Percentiles rank a stretch among this genome's conserved stretches.
These are phyloP conservation scores for Penicillium coprophilum DNA, from an alignment of 495 filamentous ascomycete genomes.

Conservation along the genomic window DNA sequence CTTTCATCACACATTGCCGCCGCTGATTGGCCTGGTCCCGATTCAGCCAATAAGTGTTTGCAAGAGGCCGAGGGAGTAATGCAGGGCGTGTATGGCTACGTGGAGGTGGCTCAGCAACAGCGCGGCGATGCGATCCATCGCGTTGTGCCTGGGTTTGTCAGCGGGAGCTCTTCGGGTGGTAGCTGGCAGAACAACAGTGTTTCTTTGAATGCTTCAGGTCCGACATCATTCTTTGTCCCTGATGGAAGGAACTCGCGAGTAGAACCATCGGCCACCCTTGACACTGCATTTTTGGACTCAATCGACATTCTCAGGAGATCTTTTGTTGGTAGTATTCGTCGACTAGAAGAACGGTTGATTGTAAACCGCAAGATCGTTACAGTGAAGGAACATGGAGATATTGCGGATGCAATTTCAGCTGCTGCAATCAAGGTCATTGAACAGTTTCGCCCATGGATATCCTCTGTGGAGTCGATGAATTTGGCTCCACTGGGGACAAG, in stretches of 20 bases:
- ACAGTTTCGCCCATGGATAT: conserved; percentile 82
- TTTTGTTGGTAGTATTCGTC: conserved; percentile 76
- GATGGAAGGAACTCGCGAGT: conserved; percentile 65
- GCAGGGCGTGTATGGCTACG: conserved; percentile 89
- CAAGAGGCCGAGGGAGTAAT: conserved; percentile 95
- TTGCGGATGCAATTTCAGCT: conserved; percentile 72
- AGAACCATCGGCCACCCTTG: conserved; percentile 73
- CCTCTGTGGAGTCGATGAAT: conserved; percentile 84
- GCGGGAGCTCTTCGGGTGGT: conserved; percentile 75
- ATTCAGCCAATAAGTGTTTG: conserved; percentile 90
- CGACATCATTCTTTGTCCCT: conserved; percentile 79
- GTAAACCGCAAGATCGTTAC: conserved; percentile 76
- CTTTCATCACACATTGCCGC: conserved; percentile 98
- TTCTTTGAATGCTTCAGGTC: conserved; percentile 62
- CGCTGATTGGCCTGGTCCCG: conserved; percentile 81
- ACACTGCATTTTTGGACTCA: conserved; percentile 72
- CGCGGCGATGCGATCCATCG: conserved; percentile 84
- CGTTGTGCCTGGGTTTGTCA: conserved; percentile 88
- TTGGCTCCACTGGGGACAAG: conserved; percentile 69
- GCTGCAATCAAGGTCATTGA: conserved; percentile 77
- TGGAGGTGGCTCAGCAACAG: conserved; percentile 90
- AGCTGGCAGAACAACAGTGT: conserved; percentile 94
- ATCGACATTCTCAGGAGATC: conserved; percentile 81
- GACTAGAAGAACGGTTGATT: conserved; percentile 79
- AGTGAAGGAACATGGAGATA: conserved; percentile 62